Percentiles rank a stretch among this genome's conserved stretches.
These are phyloP conservation scores for Solanum tarijense DNA, from an alignment of 257 asterid species.

Conservation along the genomic window DNA sequence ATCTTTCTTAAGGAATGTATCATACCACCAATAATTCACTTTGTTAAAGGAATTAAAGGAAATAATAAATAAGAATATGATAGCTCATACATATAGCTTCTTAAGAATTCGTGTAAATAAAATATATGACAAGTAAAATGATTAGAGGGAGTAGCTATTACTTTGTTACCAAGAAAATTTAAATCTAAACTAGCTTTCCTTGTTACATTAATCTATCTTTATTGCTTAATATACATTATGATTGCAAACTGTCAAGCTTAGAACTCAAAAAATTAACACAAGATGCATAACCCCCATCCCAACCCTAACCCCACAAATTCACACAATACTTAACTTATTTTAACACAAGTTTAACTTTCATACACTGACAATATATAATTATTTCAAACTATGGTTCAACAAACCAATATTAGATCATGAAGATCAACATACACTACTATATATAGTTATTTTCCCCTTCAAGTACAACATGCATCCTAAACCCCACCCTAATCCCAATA, in stretches of 20 bases:
- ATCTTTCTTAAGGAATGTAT: too few relatives aligned
- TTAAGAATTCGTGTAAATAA: background rate
- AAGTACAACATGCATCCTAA: background rate
- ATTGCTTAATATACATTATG: background rate
- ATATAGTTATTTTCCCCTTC: background rate
- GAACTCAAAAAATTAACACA: background rate
- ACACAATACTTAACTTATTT: background rate
- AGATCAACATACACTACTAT: too few relatives aligned
- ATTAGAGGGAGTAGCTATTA: background rate
- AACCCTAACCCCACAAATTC: background rate
- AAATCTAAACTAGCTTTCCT: background rate
- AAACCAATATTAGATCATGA: background rate
- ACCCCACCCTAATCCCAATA: background rate
- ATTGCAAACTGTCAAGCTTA: background rate
- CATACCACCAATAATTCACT: too few relatives aligned
- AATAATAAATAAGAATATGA: too few relatives aligned
- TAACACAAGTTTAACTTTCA: background rate
- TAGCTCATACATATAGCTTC: too few relatives aligned
- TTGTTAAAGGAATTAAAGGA: too few relatives aligned
- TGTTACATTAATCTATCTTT: background rate
- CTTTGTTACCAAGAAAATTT: background rate
- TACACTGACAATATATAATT: background rate
- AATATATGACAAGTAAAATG: background rate
- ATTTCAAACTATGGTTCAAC: background rate
- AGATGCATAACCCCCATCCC: background rate